phyloP scores from a whole-genome alignment of 2,329 filamentous ascomycete species.

The Aspergillus ochraceoroseus region DNA sequence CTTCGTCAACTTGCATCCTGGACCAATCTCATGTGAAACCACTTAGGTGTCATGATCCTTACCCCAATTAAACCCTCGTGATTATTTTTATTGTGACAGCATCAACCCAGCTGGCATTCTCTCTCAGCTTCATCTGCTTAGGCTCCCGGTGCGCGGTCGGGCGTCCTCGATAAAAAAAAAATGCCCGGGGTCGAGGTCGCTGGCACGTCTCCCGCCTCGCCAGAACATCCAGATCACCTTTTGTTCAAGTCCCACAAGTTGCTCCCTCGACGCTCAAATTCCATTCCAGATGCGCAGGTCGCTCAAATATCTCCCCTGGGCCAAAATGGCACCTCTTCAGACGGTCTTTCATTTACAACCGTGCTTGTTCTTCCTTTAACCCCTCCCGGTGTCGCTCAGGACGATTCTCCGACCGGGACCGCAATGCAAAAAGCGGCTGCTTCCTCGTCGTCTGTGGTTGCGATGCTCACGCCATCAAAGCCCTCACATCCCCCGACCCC shows the following conservation, averaged over 20 bases:
- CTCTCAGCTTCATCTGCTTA: slow-evolving; percentile 8
- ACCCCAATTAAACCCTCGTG: slow-evolving; percentile 8
- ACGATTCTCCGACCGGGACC: slow-evolving; percentile 20
- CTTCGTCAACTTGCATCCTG: slow-evolving; percentile 12
- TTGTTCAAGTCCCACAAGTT: slow-evolving; percentile 41
- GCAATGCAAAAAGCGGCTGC: slow-evolving; percentile 24
- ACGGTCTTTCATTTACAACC: slow-evolving; percentile 21
- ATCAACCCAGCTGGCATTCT: slow-evolving; percentile 5
- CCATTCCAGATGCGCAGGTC: slow-evolving; percentile 21
- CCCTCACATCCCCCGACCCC: slow-evolving; percentile 68
- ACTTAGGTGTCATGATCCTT: slow-evolving; percentile 19
- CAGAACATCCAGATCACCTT: slow-evolving; percentile 26
- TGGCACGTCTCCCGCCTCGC: slow-evolving; percentile 27
- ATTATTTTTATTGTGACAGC: slow-evolving; percentile 14
- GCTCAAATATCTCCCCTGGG: slow-evolving; percentile 25
- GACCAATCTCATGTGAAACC: slow-evolving; percentile 20
- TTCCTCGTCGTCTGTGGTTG: slow-evolving; percentile 25
- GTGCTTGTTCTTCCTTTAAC: slow-evolving; percentile 37
- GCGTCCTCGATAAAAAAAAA: slow-evolving; percentile 12
- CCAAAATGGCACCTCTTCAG: slow-evolving; percentile 24
- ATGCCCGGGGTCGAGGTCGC: slow-evolving; percentile 33
- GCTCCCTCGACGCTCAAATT: slow-evolving; percentile 36
- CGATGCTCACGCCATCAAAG: slow-evolving; percentile 55
- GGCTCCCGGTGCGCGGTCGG: slow-evolving; percentile 13
- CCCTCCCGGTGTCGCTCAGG: slow-evolving; percentile 32